These are phyloP conservation scores for Nothophytophthora sp. DNA, from an alignment of 352 stramenopile genomes.

Conservation along the genomic window DNA sequence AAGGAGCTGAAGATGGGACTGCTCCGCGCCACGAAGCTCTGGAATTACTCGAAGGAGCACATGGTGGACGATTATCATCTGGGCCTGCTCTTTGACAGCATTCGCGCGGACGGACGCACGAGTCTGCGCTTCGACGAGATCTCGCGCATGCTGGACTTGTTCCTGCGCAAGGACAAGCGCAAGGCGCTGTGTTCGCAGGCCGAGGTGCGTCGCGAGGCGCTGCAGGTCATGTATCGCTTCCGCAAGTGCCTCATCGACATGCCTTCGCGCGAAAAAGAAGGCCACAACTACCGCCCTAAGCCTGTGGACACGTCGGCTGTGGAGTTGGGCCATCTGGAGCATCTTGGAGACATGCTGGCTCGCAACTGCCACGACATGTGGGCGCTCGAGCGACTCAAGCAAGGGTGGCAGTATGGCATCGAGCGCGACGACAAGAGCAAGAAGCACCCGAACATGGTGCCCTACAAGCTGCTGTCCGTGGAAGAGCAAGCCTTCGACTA, in stretches of 20 bases:
- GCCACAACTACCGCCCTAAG: slow-evolving; percentile 87
- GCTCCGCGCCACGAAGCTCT: slow-evolving; percentile 80
- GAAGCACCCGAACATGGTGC: slow-evolving; percentile 80
- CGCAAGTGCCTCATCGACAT: slow-evolving; percentile 88
- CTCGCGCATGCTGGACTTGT: slow-evolving; percentile 83
- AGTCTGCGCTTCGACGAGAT: slow-evolving; percentile 87
- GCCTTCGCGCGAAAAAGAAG: slow-evolving; percentile 87
- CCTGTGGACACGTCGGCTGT: slow-evolving; percentile 78
- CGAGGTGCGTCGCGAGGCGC: slow-evolving; percentile 71
- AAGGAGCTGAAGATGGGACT: slow-evolving; percentile 77
- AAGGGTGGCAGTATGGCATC: slow-evolving; percentile 78
- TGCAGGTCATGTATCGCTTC: slow-evolving; percentile 91
- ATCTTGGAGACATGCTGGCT: slow-evolving; percentile 74
- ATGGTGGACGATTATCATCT: slow-evolving; percentile 87
- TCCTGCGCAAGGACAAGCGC: slow-evolving; percentile 77
- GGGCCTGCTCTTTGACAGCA: slow-evolving; percentile 73
- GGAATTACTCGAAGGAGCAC: slow-evolving; percentile 77
- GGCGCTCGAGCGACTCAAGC: slow-evolving; percentile 81
- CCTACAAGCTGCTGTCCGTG: slow-evolving; percentile 76
- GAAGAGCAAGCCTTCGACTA: slow-evolving; percentile 87
- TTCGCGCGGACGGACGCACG: slow-evolving; percentile 66
- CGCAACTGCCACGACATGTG: slow-evolving; percentile 90
- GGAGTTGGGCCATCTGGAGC: slow-evolving; percentile 72
- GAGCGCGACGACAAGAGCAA: slow-evolving; percentile 77
- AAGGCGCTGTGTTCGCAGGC: slow-evolving; percentile 66